Evolutionary conservation across 495 filamentous ascomycete genomes (phyloP), one percentile per base, ranked within the genome.

Genomic region (Rusavskia elegans): DNA sequence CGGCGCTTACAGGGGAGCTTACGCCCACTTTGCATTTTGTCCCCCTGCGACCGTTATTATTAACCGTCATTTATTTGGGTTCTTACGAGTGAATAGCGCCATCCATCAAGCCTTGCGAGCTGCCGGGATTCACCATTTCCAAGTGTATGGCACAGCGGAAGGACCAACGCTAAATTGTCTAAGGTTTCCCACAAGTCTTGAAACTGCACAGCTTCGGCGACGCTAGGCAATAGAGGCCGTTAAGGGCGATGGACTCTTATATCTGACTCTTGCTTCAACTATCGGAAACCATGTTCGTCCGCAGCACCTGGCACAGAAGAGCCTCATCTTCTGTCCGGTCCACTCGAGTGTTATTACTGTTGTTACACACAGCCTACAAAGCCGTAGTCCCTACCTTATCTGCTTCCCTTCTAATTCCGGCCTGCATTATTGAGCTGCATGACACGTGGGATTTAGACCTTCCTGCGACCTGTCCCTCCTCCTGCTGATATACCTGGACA

Each of bases 221-320:
- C 48, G 48, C 48, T 50, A 50, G 19, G 17, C 27, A 35, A 37
- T 25, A 50, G 48, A 37, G 30, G 36, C 36, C 48, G 36, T 36
- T 37, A 8, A 50, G 6, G n/a, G 17, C 48, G 19, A 50, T 50
- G 6, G 27, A 37, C 48, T 37, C 36, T 35, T 50, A 50, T 50
- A 21, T 50, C 29, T 39, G 11, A 50, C 30, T 39, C 14, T 19
- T 16, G 19, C n/a, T 36, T 36, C 20, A 38, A 3, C 5, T 23
- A 39, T 29, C 17, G 25, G n/a, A 17, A 50, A 21, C 16, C 11
- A 37, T 36, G 36, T 11, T n/a, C 29, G 55, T 50, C 58, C 58
- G 58, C 58, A 60, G 58, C 58, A 57, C 30, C 58, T 51, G 58
- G 55, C 58, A 52, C 55, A 60, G 53, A 53, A 35, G 36, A 29